Evolutionary conservation across 805 yeast species (phyloP), one percentile per base, ranked within the genome.

Genomic region (Zygotorulaspora chibaensis): DNA sequence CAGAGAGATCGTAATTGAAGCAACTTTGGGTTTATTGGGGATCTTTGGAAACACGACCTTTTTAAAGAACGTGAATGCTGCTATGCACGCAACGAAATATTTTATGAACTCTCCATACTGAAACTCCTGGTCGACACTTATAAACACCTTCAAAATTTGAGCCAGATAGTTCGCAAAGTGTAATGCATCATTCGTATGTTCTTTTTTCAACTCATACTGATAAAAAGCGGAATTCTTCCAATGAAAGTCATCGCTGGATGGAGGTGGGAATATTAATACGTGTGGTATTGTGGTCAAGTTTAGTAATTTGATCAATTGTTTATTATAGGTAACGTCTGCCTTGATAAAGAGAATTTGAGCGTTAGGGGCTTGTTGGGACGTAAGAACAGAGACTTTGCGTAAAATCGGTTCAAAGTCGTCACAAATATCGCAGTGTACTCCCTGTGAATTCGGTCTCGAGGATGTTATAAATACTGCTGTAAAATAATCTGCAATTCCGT

Each of bases 251-350:
- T 61, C 64, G 39, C 57, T 57, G 2, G 52, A 54, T 5, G 58
- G 40, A 3, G 80, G 84, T 3, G 89, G 88, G 45, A 77, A 73
- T 2, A 84, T 67, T 80, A 88, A 79, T n/a, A 83, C 53, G 48
- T 79, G 81, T 1, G 95, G 93, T 2, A 83, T 78, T 2, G 77
- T 67, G 2, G 63, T 63, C 45, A 84, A 56, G 2, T 66, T 61
- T 42, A 81, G 54, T 8, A 65, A 61, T 20, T 65, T 58, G 48
- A 77, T 75, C 18, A 75, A 55, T 3, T 61, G 56, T 9, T 65
- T 48, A 53, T 81, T 81, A 2, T 67, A 59, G 2, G 58, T 52
- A 41, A 79, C 73, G 48, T 84, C 90, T 10, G 77, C 74, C 35
- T 69, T 65, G 30, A 72, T 67, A 58, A 82, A 74, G 56, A 71